These are phyloP conservation scores for Paraconiothyrium sp. DNA, from an alignment of 2,329 filamentous ascomycete species.

Conservation along the genomic window DNA sequence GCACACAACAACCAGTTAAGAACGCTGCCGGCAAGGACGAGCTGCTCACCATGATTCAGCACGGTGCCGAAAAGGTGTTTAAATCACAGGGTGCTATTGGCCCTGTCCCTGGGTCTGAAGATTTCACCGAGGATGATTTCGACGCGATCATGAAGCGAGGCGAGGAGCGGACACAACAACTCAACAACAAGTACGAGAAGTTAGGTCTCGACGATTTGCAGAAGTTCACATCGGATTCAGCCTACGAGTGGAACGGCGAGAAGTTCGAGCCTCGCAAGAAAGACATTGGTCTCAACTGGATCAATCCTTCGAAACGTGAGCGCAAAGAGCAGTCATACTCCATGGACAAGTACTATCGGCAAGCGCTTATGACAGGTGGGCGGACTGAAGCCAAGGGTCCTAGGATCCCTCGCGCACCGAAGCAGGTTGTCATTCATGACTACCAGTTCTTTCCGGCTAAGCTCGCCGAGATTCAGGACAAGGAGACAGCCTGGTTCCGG, in stretches of 20 bases:
- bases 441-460: slow-evolving; percentile 95
- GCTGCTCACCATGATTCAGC: slow-evolving; percentile 96
- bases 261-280: slow-evolving; percentile 87
- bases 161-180: slow-evolving; percentile 85
- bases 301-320: slow-evolving; percentile 97
- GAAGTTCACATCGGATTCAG: slow-evolving; percentile 96
- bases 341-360: slow-evolving; percentile 98
- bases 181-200: slow-evolving; percentile 95
- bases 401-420: slow-evolving; percentile 93
- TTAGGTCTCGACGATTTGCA: slow-evolving; percentile 96
- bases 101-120: slow-evolving; percentile 66
- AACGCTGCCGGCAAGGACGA: slow-evolving; percentile 96
- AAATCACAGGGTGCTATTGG: slow-evolving; percentile 74
- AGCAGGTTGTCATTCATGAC: slow-evolving; percentile 90
- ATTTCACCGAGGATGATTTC: slow-evolving; percentile 87
- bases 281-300: slow-evolving; percentile 93
- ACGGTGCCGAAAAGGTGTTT: slow-evolving; percentile 96
- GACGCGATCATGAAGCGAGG: slow-evolving; percentile 87
- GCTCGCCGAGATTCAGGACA: slow-evolving; percentile 89
- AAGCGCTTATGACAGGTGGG: slow-evolving; percentile 84
- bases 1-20: slow-evolving; percentile 89
- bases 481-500: slow-evolving; percentile 93
- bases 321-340: slow-evolving; percentile 98
- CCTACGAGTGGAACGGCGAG: slow-evolving; percentile 99
- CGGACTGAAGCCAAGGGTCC: slow-evolving; percentile 86